A percentile compares a stretch with the other conserved stretches of the same genome.
These are phyloP conservation scores for Eruca vesicaria DNA, from an alignment of 441 rosid genomes.

Conservation along the genomic window DNA sequence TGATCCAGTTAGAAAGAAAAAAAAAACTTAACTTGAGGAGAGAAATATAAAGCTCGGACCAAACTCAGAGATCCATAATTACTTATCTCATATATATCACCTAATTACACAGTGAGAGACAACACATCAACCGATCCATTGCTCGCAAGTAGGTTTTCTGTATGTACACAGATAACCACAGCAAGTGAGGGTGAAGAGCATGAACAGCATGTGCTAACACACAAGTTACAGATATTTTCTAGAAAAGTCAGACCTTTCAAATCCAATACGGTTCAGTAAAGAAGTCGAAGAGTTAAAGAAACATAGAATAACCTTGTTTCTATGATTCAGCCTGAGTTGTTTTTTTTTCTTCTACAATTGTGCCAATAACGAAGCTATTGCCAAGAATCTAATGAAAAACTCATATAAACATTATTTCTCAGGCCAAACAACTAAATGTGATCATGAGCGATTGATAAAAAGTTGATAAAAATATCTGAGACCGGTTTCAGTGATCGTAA, in stretches of 20 bases:
- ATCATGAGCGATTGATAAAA: background rate
- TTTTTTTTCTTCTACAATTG: background rate
- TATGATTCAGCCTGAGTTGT: background rate
- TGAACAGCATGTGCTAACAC: too few species aligned
- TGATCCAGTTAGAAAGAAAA: background rate
- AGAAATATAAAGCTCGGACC: background rate
- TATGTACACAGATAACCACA: too few species aligned
- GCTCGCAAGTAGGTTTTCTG: too few species aligned
- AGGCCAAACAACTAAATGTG: background rate
- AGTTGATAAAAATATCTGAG: background rate
- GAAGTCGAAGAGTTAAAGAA: background rate
- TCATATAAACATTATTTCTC: background rate
- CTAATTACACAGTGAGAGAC: too few species aligned
- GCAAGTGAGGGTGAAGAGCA: too few species aligned
- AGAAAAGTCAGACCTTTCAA: too few species aligned
- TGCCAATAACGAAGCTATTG: background rate
- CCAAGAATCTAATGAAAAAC: background rate
- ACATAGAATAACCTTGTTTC: background rate
- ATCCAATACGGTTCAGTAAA: background rate
- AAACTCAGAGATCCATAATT: background rate
- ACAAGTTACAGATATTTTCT: too few species aligned
- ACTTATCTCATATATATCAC: too few species aligned
- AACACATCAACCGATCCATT: too few species aligned
- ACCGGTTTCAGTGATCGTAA: background rate
- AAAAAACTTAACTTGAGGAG: background rate